Percentiles rank a stretch among this genome's conserved stretches.
Conservation (phyloP, 306 rosid genomes). For the Inga oerstediana region DNA sequence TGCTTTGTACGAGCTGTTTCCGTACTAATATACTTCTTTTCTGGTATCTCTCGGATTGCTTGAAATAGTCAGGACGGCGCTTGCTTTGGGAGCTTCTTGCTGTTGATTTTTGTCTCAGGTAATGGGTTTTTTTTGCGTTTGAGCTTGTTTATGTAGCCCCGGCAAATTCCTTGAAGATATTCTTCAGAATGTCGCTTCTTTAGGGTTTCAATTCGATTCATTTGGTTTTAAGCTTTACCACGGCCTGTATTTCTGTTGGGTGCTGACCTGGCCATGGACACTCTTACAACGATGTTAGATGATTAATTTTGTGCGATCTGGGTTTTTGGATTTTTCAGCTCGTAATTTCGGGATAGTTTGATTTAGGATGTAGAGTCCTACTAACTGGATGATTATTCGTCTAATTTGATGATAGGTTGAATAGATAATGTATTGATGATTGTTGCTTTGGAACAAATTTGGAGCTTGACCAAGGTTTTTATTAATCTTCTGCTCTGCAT, state of each 20-base stretch:
- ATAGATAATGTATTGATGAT: not conserved
- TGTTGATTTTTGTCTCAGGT: constrained; percentile 38
- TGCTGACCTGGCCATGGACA: not conserved
- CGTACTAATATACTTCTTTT: not conserved
- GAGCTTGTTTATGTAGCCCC: constrained; percentile 8
- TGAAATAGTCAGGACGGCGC: not conserved
- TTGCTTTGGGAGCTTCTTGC: constrained; percentile 1
- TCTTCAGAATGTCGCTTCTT: not conserved
- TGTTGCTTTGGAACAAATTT: constrained; percentile 10
- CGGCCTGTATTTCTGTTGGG: not conserved
- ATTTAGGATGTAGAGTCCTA: not conserved
- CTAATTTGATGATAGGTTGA: not conserved
- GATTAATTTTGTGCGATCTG: constrained; percentile 2
- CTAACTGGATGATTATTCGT: not conserved
- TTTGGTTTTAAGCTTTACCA: not conserved
- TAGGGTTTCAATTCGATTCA: constrained; percentile 30
- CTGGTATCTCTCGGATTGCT: not conserved
- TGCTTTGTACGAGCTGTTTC: constrained; percentile 4
- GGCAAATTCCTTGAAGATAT: constrained; percentile 11
- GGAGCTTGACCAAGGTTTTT: not conserved
- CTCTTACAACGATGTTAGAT: constrained; percentile 4
- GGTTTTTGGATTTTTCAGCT: not conserved
- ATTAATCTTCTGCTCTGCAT: not conserved
- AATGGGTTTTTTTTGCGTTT: not conserved
- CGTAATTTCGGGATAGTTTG: not conserved